Evolutionary conservation across 2,329 filamentous ascomycete species (phyloP), one percentile per base, ranked within the genome.

Genomic region (Erysiphe neolycopersici): DNA sequence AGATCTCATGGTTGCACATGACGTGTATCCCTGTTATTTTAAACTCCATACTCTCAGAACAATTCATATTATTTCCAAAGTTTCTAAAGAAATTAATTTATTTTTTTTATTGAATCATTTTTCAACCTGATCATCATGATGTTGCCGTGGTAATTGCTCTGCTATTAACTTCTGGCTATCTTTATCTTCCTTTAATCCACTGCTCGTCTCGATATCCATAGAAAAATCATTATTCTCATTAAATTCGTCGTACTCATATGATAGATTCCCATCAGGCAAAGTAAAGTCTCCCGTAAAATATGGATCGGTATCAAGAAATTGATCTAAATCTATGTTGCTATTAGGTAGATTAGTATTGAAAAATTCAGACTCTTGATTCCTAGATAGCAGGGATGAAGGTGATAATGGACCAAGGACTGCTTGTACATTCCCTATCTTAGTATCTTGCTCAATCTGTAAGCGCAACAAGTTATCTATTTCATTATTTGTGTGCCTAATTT

Each of bases 401-500:
- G 77, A 85, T 12, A 92, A 66, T 0, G 84, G 84, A 6, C 79
- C 76, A 8, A 94, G 67, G 14, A 83, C 63, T 44, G 72, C 74
- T 43, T 74, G 74, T 10, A 94, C 65, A 46, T 80, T 73, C 47
- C 80, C 72, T 1, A 94, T 78, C 41, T 79, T 78, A 41, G 68
- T 68, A 47, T 79, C 75, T 53, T 93, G 84, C 47, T 87, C 75
- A 19, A 73, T 71, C 55, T 91, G 81, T 53, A 93, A 65, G 38
- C 76, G 76, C 48, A 81, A 73, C 2, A 95, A 66, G 29, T 79
- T 69, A 43, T 89, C 80, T 26, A 94, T 69, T 48, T 92, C 79
- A 13, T 76, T 66, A 47, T 78, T 69, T 4, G 78, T 85, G 47
- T 70, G 70, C 39, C 67, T 70, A 48, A 89, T 69, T 35, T 75